Evolutionary conservation across 768 basidiomycete species (phyloP).

Genomic region (Suillus cothurnatus): DNA sequence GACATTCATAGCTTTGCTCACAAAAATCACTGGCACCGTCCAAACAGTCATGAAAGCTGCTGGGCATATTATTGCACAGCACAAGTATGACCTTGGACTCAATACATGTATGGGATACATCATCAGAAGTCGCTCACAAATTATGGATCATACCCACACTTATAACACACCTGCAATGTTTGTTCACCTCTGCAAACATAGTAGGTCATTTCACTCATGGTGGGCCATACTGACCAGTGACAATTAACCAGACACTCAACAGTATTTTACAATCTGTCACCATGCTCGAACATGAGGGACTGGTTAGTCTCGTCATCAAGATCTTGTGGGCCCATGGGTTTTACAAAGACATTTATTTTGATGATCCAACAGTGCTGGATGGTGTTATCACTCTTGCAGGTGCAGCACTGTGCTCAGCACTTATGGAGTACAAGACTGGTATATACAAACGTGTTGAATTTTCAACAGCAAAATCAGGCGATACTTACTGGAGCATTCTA

Average conservation of each 20-base stretch:
- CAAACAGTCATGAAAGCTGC: neutral
- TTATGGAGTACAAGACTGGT: neutral
- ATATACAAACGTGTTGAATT: neutral
- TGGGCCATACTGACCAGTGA: too few species aligned
- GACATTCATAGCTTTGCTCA: too few species aligned
- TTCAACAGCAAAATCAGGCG: neutral
- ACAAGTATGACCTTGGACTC: neutral
- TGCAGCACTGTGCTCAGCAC: neutral
- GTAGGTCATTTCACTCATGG: neutral
- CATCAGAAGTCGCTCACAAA: neutral
- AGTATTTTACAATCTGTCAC: neutral
- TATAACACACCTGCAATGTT: neutral
- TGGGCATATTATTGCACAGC: neutral
- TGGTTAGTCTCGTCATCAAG: neutral
- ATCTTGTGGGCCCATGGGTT: neutral
- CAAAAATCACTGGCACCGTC: too few species aligned
- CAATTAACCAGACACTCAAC: neutral
- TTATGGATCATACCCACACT: neutral
- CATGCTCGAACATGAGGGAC: neutral
- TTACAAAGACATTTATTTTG: neutral
- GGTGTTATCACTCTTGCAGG: neutral
- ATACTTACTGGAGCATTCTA: neutral
- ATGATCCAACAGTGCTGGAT: neutral
- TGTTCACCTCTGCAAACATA: neutral
- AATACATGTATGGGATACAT: neutral